Conservation (phyloP, 1,284 basidiomycete species). For the Heterobasidion parviporum region DNA sequence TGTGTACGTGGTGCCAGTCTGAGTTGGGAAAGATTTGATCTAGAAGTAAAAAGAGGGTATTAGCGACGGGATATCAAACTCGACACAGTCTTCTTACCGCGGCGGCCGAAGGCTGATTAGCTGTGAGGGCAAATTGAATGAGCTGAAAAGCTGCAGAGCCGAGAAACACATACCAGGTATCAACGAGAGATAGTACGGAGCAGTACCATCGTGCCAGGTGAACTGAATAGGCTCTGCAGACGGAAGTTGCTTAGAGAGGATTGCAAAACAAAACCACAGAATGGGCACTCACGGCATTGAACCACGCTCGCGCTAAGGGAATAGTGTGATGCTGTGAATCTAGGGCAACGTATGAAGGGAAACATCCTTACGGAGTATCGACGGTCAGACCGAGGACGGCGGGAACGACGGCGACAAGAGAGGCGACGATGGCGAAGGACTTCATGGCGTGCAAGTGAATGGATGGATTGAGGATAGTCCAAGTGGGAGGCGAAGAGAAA, state of each 20-base stretch:
- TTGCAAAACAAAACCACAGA: not conserved
- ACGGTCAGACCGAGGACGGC: slow-evolving; percentile 43
- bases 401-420: slow-evolving; percentile 38
- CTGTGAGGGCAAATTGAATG: slow-evolving; percentile 21
- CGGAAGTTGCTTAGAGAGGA: not conserved
- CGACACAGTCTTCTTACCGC: slow-evolving; percentile 34
- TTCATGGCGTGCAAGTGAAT: slow-evolving; percentile 37
- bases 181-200: slow-evolving; percentile 61
- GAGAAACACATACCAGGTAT: slow-evolving; percentile 44
- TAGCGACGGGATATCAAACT: not conserved
- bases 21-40: slow-evolving; percentile 48
- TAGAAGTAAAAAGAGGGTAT: slow-evolving; percentile 14
- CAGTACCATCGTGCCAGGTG: slow-evolving; percentile 43
- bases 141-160: not conserved
- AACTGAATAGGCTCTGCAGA: slow-evolving; percentile 51
- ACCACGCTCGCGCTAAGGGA: slow-evolving; percentile 30
- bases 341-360: not conserved
- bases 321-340: not conserved
- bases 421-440: slow-evolving; percentile 32
- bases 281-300: slow-evolving; percentile 40
- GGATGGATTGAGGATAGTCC: slow-evolving; percentile 2
- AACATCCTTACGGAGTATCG: slow-evolving; percentile 57
- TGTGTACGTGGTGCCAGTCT: slow-evolving; percentile 38
- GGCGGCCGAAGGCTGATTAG: slow-evolving; percentile 43
- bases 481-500: not conserved